A percentile compares a stretch with the other conserved stretches of the same genome.
phyloP scores from a whole-genome alignment of 2,329 filamentous ascomycete genomes.

The Aspergillus sp. region DNA sequence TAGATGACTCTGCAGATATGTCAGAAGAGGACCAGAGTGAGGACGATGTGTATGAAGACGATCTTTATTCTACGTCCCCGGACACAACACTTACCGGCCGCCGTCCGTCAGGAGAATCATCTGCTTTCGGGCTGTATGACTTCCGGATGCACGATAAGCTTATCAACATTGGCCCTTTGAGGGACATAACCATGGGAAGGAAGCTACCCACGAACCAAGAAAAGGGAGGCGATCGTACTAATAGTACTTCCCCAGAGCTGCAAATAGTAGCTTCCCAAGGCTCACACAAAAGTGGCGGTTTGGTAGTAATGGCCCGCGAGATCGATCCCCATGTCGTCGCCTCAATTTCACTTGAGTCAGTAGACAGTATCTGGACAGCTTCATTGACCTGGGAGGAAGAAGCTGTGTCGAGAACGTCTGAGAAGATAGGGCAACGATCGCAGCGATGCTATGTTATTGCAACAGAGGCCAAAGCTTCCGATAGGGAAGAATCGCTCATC shows the following conservation, averaged over 20 bases:
- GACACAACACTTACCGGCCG: conserved; percentile 20
- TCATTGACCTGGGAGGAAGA: conserved; percentile 50
- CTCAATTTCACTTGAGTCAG: conserved; percentile 70
- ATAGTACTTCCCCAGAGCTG: conserved; percentile 39
- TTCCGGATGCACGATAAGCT: conserved; percentile 79
- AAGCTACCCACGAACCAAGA: conserved; percentile 46
- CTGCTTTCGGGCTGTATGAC: conserved; percentile 56
- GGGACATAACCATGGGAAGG: conserved; percentile 70
- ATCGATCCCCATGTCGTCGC: conserved; percentile 73
- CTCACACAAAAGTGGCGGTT: conserved; percentile 61
- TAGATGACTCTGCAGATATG: conserved; percentile 53
- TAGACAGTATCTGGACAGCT: conserved; percentile 80
- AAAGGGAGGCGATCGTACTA: conserved; percentile 50
- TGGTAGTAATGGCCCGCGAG: conserved; percentile 76
- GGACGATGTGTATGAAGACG: conserved; percentile 60
- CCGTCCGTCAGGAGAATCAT: conserved; percentile 23
- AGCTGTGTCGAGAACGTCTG: conserved; percentile 49
- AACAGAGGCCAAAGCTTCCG: conserved; percentile 65
- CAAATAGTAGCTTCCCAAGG: conserved; percentile 58
- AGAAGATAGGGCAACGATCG: conserved; percentile 56
- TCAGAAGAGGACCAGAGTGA: conserved; percentile 62
- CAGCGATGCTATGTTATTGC: conserved; percentile 80
- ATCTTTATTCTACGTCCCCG: conserved; percentile 47
- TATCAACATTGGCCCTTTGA: conserved; percentile 76
- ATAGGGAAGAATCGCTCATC: conserved; percentile 75